Percentiles rank a stretch among this genome's conserved stretches.
phyloP scores from a whole-genome alignment of 371 early-diverging fungal species.

The Chytridium lagenaria region DNA sequence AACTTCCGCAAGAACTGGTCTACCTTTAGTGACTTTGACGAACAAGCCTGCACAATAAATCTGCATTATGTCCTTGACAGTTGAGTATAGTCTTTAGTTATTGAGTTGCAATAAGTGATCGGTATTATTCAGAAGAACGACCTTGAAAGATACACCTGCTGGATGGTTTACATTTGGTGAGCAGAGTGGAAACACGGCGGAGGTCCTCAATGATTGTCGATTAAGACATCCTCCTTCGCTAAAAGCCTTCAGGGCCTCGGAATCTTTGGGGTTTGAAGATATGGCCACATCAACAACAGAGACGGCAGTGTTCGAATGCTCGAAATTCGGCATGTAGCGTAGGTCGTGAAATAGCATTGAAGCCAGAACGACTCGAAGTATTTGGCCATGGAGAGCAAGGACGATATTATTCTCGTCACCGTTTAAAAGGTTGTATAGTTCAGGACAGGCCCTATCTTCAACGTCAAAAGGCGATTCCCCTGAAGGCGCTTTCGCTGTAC shows the following conservation, averaged over 20 bases:
- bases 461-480: constrained; percentile 53
- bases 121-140: no score
- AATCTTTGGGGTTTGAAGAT: constrained; percentile 17
- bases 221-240: not conserved
- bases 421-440: constrained; percentile 31
- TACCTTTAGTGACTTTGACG: constrained; percentile 44
- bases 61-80: no score
- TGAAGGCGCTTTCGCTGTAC: constrained; percentile 38
- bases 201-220: no score
- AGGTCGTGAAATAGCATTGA: constrained; percentile 45
- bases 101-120: no score
- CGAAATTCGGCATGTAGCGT: constrained; percentile 41
- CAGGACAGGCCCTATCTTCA: constrained; percentile 44
- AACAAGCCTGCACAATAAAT: no score
- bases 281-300: constrained; percentile 50
- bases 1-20: constrained; percentile 53
- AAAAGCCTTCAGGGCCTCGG: not conserved
- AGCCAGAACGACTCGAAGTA: constrained; percentile 53
- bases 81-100: no score
- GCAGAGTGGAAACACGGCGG: no score
- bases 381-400: constrained; percentile 49
- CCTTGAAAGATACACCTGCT: no score
- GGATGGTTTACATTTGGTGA: no score
- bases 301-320: constrained; percentile 52
- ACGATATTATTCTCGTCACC: constrained; percentile 12